phyloP scores from a whole-genome alignment of 176 grass and related monocot genomes.

The Phoenix roebelenii region DNA sequence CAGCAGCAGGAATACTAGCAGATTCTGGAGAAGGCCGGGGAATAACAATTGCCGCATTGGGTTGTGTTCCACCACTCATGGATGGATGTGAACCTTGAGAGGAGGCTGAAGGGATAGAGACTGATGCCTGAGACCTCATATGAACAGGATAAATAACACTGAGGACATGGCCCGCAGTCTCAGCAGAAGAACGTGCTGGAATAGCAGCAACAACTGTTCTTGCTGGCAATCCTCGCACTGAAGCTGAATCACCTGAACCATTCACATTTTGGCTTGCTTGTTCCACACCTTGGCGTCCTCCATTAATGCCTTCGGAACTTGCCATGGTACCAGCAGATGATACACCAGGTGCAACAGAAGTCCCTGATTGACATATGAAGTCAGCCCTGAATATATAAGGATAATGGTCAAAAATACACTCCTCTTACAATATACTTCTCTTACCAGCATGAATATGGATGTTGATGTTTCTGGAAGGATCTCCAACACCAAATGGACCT shows the following conservation, averaged over 20 bases:
- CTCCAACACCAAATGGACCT: slow-evolving; percentile 45
- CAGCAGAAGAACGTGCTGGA: slow-evolving; percentile 38
- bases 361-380: slow-evolving; percentile 22
- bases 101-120: slow-evolving; percentile 16
- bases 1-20: slow-evolving; percentile 42
- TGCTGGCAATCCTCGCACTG: slow-evolving; percentile 50
- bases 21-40: slow-evolving; percentile 43
- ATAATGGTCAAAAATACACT: too few species aligned
- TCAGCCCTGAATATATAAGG: too few species aligned
- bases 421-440: too few species aligned
- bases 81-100: slow-evolving; percentile 30
- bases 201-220: slow-evolving; percentile 58
- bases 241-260: slow-evolving; percentile 25
- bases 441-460: slow-evolving; percentile 30
- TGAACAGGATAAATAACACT: slow-evolving; percentile 75
- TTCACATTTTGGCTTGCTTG: slow-evolving; percentile 35
- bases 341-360: slow-evolving; percentile 23
- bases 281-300: slow-evolving; percentile 25
- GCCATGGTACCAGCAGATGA: slow-evolving; percentile 27
- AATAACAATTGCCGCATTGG: slow-evolving; percentile 21
- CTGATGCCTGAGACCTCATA: slow-evolving; percentile 42
- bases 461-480: slow-evolving; percentile 40
- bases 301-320: slow-evolving; percentile 17
- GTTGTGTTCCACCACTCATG: slow-evolving; percentile 29
- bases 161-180: slow-evolving; percentile 45